These are phyloP conservation scores for Sporobolomyces phaffii DNA, from an alignment of 768 basidiomycete genomes.

Conservation along the genomic window DNA sequence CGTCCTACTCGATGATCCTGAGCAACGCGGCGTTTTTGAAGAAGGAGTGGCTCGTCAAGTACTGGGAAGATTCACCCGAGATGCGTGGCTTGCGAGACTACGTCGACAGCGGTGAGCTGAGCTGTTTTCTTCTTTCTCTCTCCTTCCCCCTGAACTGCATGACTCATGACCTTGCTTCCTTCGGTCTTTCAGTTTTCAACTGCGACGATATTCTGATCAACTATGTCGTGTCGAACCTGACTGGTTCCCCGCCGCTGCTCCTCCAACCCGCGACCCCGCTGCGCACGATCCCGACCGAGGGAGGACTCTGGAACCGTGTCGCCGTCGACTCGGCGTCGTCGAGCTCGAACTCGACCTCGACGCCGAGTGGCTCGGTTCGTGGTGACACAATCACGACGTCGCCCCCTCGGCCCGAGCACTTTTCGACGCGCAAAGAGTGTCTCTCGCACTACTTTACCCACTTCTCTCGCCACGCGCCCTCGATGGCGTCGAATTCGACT, in stretches of 20 bases:
- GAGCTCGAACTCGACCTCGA: too few relatives aligned
- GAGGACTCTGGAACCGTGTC: slow-evolving; percentile 28
- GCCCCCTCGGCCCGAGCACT: slow-evolving; percentile 13
- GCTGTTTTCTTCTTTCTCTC: neutral
- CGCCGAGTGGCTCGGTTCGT: neutral
- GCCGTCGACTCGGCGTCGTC: neutral
- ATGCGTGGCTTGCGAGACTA: slow-evolving; percentile 22
- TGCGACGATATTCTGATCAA: slow-evolving; percentile 42
- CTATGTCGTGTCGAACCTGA: slow-evolving; percentile 39
- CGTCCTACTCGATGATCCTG: slow-evolving; percentile 35
- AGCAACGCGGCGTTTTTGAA: slow-evolving; percentile 37
- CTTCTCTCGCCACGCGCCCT: slow-evolving; percentile 14
- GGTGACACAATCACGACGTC: neutral
- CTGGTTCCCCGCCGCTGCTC: slow-evolving; percentile 32
- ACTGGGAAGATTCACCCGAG: slow-evolving; percentile 29
- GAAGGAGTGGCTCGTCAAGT: slow-evolving; percentile 31
- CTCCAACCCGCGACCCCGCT: slow-evolving; percentile 33
- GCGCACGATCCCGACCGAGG: slow-evolving; percentile 30
- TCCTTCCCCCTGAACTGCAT: neutral
- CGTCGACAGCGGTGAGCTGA: slow-evolving; percentile 34
- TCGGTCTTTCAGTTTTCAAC: slow-evolving; percentile 26
- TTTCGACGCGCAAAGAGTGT: slow-evolving; percentile 21
- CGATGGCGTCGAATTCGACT: too few relatives aligned
- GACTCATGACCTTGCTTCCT: neutral
- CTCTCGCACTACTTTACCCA: slow-evolving; percentile 27